Evolutionary conservation across 2,329 filamentous ascomycete genomes (phyloP).

Genomic region (Aspergillus udagawae): DNA sequence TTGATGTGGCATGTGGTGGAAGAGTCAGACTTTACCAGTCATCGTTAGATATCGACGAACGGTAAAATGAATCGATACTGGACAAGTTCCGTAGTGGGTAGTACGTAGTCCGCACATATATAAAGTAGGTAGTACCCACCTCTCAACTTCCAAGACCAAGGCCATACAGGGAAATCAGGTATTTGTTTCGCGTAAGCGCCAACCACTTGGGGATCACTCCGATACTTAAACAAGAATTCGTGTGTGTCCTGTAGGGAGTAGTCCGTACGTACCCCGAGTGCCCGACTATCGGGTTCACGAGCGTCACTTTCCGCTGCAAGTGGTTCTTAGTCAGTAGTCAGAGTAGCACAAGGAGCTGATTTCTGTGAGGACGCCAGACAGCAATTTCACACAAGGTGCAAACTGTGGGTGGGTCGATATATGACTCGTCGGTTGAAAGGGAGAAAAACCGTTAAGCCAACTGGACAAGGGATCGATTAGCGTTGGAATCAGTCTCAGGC

Average conservation of each 20-base stretch:
- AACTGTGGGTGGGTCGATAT: slow-evolving; percentile 1
- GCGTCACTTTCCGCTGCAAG: too few species aligned
- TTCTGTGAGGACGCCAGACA: neutral
- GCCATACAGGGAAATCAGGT: neutral
- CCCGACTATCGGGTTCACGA: neutral
- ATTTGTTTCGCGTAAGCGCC: neutral
- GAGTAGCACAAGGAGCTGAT: neutral
- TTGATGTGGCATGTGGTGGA: too few species aligned
- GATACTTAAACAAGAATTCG: neutral
- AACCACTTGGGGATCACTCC: neutral
- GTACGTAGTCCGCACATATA: too few species aligned
- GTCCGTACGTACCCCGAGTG: neutral
- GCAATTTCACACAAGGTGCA: neutral
- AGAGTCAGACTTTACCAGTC: too few species aligned
- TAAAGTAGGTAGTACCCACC: too few species aligned
- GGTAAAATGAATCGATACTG: too few species aligned
- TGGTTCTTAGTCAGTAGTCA: too few species aligned
- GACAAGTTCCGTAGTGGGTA: too few species aligned
- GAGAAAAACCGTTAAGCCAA: slow-evolving; percentile 32
- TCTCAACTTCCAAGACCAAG: too few species aligned
- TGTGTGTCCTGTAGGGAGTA: neutral
- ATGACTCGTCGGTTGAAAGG: slow-evolving; percentile 11
- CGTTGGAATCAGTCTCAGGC: neutral
- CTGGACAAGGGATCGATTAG: slow-evolving; percentile 11
- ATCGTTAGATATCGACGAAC: too few species aligned